Conservation (phyloP, 257 asterid species). For the Dorcoceras hygrometricum region DNA sequence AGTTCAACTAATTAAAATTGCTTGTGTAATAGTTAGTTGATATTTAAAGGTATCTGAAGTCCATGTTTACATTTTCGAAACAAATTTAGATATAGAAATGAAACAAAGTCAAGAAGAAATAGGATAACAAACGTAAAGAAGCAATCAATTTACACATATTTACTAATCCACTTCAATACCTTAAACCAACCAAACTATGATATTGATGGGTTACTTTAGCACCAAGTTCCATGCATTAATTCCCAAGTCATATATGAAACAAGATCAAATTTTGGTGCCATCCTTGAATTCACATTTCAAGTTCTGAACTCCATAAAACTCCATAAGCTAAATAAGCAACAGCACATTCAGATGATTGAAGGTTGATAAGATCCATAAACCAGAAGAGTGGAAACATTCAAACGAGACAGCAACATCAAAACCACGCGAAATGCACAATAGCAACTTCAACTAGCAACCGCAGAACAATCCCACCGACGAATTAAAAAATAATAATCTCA, state of each 20-base stretch:
- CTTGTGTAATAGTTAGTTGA: neutral
- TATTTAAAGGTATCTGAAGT: conserved; percentile 2
- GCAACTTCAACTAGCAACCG: conserved; percentile 20
- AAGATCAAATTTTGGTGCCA: conserved; percentile 11
- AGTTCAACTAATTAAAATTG: neutral
- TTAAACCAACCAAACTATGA: neutral
- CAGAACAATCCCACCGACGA: conserved; percentile 3
- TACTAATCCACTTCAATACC: neutral
- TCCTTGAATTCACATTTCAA: conserved; percentile 4
- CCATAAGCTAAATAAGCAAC: conserved; percentile 3
- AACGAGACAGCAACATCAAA: neutral
- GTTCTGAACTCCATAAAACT: neutral
- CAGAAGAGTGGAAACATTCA: conserved; percentile 11
- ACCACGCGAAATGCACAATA: conserved; percentile 1
- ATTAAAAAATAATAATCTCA: conserved; percentile 17
- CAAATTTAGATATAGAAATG: neutral
- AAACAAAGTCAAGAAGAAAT: neutral
- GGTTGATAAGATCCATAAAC: conserved; percentile 8
- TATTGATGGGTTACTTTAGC: too few species aligned
- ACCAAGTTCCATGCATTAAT: conserved; percentile 3
- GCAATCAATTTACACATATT: neutral
- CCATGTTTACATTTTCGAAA: neutral
- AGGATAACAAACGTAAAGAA: neutral
- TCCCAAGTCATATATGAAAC: neutral
- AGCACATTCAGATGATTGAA: neutral